A percentile compares a stretch with the other conserved stretches of the same genome.
Evolutionary conservation across 129 eudicot genomes (phyloP).

Genomic region (Mikania micrantha): DNA sequence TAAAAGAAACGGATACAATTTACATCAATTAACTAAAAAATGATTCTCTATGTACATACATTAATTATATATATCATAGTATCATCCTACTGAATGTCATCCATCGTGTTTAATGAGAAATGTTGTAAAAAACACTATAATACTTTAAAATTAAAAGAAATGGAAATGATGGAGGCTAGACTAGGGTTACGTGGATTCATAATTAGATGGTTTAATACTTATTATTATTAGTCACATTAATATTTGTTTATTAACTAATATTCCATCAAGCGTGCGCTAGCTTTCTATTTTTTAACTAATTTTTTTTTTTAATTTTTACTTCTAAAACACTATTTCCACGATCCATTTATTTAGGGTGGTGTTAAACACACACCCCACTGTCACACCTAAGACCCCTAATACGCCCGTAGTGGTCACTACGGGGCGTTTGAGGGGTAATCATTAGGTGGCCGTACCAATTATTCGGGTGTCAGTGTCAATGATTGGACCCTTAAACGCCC

Average conservation of each 20-base stretch:
- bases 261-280: slow-evolving; percentile 10
- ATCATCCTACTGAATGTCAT: background rate
- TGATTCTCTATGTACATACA: no score
- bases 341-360: background rate
- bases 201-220: slow-evolving; percentile 19
- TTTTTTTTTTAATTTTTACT: background rate
- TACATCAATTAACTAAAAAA: no score
- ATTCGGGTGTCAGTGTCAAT: no score
- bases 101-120: background rate
- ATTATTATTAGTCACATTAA: background rate
- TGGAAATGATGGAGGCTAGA: slow-evolving; percentile 26
- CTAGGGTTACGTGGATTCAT: slow-evolving; percentile 28
- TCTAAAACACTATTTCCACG: background rate
- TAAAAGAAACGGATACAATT: no score
- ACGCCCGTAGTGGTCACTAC: no score
- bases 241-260: background rate
- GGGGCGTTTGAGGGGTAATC: no score
- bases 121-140: background rate
- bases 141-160: background rate
- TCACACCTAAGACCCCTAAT: no score
- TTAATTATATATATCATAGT: background rate
- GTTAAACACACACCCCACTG: no score
- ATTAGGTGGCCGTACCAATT: no score
- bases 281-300: background rate
- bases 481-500: no score